phyloP scores from a whole-genome alignment of 495 filamentous ascomycete genomes.

The Penicillium goetzii region DNA sequence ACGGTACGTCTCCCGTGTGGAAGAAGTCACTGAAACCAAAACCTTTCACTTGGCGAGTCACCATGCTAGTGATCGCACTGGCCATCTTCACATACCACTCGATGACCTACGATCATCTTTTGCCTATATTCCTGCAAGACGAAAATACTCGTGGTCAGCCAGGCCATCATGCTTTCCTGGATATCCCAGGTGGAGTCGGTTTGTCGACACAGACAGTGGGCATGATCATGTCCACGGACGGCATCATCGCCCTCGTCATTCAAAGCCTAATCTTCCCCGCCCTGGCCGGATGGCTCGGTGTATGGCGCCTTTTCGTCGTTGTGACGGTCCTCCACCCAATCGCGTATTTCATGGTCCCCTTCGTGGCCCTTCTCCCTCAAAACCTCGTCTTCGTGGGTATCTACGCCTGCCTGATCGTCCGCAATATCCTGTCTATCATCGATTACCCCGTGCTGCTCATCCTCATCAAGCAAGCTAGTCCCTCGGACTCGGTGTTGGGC shows the following conservation, averaged over 20 bases:
- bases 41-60: conserved; percentile 66
- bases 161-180: conserved; percentile 44
- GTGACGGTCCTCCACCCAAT: conserved; percentile 78
- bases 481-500: conserved; percentile 66
- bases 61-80: conserved; percentile 70
- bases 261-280: conserved; percentile 77
- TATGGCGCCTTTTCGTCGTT: conserved; percentile 72
- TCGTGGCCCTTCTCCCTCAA: conserved; percentile 63
- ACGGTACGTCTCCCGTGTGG: conserved; percentile 46
- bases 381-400: conserved; percentile 66
- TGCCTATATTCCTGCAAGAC: conserved; percentile 86
- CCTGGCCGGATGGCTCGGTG: conserved; percentile 69
- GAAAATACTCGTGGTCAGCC: conserved; percentile 42
- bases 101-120: conserved; percentile 84
- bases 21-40: conserved; percentile 43
- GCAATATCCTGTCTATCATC: conserved; percentile 77
- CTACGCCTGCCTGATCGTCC: conserved; percentile 69
- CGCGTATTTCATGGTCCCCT: conserved; percentile 74
- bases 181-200: conserved; percentile 75
- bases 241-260: conserved; percentile 76
- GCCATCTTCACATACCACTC: conserved; percentile 86
- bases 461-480: conserved; percentile 81
- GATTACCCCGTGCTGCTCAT: conserved; percentile 80
- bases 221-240: conserved; percentile 78
- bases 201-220: conserved; percentile 74